A percentile compares a stretch with the other conserved stretches of the same genome.
Conservation (phyloP, 179 eudicot genomes). For the Pouteria campechiana region DNA sequence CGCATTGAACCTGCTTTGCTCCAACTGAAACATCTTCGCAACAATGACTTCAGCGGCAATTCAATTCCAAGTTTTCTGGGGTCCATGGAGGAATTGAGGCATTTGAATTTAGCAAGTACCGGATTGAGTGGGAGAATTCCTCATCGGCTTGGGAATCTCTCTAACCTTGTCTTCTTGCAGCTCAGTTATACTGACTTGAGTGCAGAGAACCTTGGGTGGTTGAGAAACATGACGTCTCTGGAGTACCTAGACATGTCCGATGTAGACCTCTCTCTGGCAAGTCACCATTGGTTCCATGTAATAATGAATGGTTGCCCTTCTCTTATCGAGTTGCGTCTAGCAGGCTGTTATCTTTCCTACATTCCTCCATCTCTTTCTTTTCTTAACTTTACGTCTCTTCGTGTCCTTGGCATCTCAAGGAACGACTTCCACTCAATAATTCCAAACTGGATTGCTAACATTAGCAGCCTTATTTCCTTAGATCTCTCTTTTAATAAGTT, state of each 20-base stretch:
- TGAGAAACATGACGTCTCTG: constrained; percentile 7
- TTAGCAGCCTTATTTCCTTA: background rate
- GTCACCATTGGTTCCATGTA: constrained; percentile 9
- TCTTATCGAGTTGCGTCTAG: constrained; percentile 7
- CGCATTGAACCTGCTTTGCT: too few species aligned
- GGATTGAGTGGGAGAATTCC: background rate
- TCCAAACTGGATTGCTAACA: constrained; percentile 10
- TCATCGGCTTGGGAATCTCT: constrained; percentile 7
- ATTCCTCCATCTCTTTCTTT: background rate
- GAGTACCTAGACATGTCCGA: constrained; percentile 1
- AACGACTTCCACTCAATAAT: constrained; percentile 6
- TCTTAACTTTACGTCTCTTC: constrained; percentile 14
- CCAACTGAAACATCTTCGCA: too few species aligned
- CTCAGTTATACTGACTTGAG: background rate
- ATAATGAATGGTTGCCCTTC: constrained; percentile 8
- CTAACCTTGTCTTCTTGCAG: constrained; percentile 10
- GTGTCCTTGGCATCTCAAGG: constrained; percentile 1
- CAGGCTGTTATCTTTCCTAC: constrained; percentile 2
- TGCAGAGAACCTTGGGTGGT: constrained; percentile 7
- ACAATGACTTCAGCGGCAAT: background rate
- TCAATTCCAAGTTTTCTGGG: constrained; percentile 9
- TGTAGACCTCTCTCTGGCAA: constrained; percentile 1
- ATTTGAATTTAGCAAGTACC: background rate
- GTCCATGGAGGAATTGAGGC: constrained; percentile 8
- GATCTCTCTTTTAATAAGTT: background rate